A percentile compares a stretch with the other conserved stretches of the same genome.
Conservation (phyloP, 139 green algal species). For the Coccomyxa sp. region DNA sequence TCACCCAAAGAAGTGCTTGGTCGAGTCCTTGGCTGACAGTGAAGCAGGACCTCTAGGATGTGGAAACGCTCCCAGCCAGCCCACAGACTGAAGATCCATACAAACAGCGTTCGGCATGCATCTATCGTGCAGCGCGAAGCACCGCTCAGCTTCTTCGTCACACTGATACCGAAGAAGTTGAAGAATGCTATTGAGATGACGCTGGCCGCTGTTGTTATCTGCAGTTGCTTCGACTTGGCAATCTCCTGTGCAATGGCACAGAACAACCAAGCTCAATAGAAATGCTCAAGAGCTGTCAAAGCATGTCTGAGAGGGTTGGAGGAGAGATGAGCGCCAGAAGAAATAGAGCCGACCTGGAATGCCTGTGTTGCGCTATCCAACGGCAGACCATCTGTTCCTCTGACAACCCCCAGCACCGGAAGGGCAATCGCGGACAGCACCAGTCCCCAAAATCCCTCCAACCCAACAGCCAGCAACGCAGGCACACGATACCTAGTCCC, state of each 20-base stretch:
- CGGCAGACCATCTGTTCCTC: slow-evolving; percentile 35
- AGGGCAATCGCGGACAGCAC: slow-evolving; percentile 53
- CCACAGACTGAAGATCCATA: slow-evolving; percentile 70
- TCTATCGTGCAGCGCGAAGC: slow-evolving; percentile 73
- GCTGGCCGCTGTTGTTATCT: slow-evolving; percentile 18
- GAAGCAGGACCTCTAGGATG: slow-evolving; percentile 45
- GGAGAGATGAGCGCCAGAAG: neutral
- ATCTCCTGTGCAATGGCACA: slow-evolving; percentile 10
- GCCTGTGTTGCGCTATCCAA: slow-evolving; percentile 49
- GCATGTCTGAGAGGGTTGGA: neutral
- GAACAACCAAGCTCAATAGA: neutral
- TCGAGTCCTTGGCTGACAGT: no score
- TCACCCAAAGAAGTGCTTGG: neutral
- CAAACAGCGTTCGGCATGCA: slow-evolving; percentile 72
- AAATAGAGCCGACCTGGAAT: slow-evolving; percentile 5
- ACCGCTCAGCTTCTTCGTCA: slow-evolving; percentile 67
- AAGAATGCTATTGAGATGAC: slow-evolving; percentile 73
- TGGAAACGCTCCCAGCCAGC: slow-evolving; percentile 84
- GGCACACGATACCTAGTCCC: slow-evolving; percentile 32
- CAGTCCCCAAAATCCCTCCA: slow-evolving; percentile 73
- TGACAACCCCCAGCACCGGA: slow-evolving; percentile 49
- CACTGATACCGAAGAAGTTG: slow-evolving; percentile 76
- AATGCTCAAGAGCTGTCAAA: no score
- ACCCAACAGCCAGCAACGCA: slow-evolving; percentile 65
- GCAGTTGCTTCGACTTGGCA: slow-evolving; percentile 8